Percentiles rank a stretch among this genome's conserved stretches.
Conservation (phyloP, 495 filamentous ascomycete species). For the Chaetomidium leptoderma region DNA sequence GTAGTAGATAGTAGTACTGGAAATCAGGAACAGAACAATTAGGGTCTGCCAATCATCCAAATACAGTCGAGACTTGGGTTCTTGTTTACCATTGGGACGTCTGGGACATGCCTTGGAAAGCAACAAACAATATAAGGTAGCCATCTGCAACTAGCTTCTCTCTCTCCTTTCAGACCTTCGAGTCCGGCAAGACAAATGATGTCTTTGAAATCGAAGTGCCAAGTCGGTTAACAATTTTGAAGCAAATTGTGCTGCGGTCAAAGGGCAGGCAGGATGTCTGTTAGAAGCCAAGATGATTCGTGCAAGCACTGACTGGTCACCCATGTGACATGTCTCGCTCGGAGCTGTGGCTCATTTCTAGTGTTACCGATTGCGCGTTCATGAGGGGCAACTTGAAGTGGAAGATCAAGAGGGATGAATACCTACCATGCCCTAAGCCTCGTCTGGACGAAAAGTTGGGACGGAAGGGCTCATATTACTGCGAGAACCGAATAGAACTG, state of each 20-base stretch:
- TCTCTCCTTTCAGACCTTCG: too few relatives aligned
- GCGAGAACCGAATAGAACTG: neutral
- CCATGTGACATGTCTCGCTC: neutral
- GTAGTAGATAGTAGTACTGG: too few relatives aligned
- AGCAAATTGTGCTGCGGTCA: neutral
- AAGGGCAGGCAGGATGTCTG: too few relatives aligned
- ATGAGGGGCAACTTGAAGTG: neutral
- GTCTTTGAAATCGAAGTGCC: neutral
- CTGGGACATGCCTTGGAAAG: too few relatives aligned
- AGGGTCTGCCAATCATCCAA: too few relatives aligned
- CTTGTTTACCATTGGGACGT: too few relatives aligned
- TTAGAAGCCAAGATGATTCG: neutral
- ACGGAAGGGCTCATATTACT: neutral
- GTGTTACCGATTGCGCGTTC: constrained; percentile 4
- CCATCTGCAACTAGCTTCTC: too few relatives aligned
- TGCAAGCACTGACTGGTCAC: neutral
- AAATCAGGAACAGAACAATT: too few relatives aligned
- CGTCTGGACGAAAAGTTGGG: neutral
- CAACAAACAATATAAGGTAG: too few relatives aligned
- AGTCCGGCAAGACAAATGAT: too few relatives aligned
- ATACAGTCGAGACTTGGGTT: too few relatives aligned
- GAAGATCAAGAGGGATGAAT: neutral
- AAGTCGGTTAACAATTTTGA: neutral
- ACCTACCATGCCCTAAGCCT: neutral
- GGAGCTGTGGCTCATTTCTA: neutral